phyloP scores from a whole-genome alignment of 164 flowering plant species.

The Nelumbo lutea region DNA sequence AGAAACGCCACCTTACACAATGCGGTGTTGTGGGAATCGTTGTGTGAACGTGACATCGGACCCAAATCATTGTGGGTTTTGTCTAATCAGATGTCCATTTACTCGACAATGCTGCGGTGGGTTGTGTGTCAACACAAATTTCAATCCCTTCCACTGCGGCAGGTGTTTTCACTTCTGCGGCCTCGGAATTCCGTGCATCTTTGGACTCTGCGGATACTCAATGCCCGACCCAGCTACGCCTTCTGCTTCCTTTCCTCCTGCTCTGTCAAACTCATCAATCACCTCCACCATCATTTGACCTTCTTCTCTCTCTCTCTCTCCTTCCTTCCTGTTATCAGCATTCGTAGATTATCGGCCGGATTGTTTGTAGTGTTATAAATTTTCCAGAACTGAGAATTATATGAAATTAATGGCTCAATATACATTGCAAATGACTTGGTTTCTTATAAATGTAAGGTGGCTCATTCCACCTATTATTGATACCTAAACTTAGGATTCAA shows the following conservation, averaged over 20 bases:
- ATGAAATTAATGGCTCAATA: background rate
- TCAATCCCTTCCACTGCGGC: constrained; percentile 61
- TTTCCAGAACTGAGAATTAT: background rate
- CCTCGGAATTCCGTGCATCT: constrained; percentile 36
- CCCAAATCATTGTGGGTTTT: constrained; percentile 53
- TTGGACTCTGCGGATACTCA: constrained; percentile 76
- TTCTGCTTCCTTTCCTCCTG: constrained; percentile 33
- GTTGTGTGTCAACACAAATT: constrained; percentile 39
- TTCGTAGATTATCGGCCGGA: too few species aligned
- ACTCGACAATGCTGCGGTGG: constrained; percentile 68
- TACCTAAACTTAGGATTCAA: too few species aligned
- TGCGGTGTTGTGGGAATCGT: constrained; percentile 48
- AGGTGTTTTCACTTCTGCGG: constrained; percentile 43
- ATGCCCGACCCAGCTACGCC: constrained; percentile 25
- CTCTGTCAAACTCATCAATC: too few species aligned
- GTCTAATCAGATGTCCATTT: constrained; percentile 58
- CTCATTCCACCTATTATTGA: too few species aligned
- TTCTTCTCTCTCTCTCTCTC: too few species aligned
- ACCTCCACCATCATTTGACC: too few species aligned
- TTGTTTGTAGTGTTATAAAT: too few species aligned
- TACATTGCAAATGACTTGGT: too few species aligned
- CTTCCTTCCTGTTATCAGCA: too few species aligned
- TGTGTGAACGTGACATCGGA: constrained; percentile 58
- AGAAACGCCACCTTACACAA: constrained; percentile 15
- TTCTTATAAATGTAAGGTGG: too few species aligned